Evolutionary conservation across 2,329 filamentous ascomycete genomes (phyloP).

Genomic region (Verticillium zaregamsianum): DNA sequence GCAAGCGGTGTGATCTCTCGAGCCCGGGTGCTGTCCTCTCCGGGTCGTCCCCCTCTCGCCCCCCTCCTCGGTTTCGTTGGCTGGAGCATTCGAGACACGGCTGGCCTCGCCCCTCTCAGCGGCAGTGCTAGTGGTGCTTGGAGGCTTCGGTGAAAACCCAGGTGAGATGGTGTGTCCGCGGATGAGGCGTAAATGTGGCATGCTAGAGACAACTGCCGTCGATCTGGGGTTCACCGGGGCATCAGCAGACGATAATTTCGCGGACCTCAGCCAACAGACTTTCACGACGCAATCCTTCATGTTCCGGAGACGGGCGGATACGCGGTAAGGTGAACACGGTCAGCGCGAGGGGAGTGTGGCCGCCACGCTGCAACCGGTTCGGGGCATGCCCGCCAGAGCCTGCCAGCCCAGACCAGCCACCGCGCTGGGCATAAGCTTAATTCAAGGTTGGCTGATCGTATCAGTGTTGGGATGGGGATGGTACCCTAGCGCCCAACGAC

Average conservation of each 20-base stretch:
- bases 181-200: neutral
- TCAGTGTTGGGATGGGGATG: neutral
- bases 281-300: neutral
- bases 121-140: neutral
- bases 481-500: neutral
- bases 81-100: neutral
- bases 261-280: neutral
- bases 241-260: neutral
- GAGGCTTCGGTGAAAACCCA: neutral
- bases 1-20: neutral
- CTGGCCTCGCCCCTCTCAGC: neutral
- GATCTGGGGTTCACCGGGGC: neutral
- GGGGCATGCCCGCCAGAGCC: neutral
- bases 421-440: neutral
- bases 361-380: neutral
- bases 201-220: neutral
- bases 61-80: neutral
- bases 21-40: neutral
- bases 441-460: neutral
- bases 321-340: neutral
- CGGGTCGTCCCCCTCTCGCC: neutral
- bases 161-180: neutral
- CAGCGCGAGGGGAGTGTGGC: neutral
- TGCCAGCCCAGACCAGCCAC: neutral
- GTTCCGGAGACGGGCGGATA: neutral